These are phyloP conservation scores for Tetracentron sinense DNA, from an alignment of 164 flowering plant species.

Conservation along the genomic window DNA sequence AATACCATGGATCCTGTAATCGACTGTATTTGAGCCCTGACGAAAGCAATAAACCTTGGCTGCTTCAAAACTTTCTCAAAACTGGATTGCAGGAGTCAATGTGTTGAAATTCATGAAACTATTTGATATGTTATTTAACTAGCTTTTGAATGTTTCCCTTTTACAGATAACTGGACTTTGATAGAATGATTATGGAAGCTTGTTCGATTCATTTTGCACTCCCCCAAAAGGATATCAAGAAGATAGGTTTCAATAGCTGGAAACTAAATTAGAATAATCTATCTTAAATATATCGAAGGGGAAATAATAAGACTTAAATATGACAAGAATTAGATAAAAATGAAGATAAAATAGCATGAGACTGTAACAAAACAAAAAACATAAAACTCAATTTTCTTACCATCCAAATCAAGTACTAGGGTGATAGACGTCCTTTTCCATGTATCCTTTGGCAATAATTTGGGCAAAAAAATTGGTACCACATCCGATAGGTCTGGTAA, in stretches of 20 bases:
- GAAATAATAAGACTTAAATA: not conserved
- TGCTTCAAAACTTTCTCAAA: not conserved
- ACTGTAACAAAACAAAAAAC: not conserved
- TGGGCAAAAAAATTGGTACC: slow-evolving; percentile 37
- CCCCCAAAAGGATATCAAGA: not conserved
- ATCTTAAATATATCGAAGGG: not conserved
- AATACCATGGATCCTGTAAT: not conserved
- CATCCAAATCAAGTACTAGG: slow-evolving; percentile 97
- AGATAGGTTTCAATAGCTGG: no score
- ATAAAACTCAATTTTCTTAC: slow-evolving; percentile 31
- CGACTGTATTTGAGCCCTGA: not conserved
- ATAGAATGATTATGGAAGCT: not conserved
- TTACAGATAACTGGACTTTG: not conserved
- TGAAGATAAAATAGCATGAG: not conserved
- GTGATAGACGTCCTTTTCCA: slow-evolving; percentile 57
- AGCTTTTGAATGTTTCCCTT: not conserved
- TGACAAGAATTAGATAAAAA: not conserved
- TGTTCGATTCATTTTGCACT: slow-evolving; percentile 1
- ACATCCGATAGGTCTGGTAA: slow-evolving; percentile 60
- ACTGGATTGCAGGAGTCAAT: not conserved
- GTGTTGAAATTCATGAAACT: not conserved
- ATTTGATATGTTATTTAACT: not conserved
- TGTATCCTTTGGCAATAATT: slow-evolving; percentile 36
- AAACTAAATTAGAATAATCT: no score
- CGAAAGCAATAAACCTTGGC: not conserved